Evolutionary conservation across 176 grass and related monocot species (phyloP).

Genomic region (Musa schizocarpa): DNA sequence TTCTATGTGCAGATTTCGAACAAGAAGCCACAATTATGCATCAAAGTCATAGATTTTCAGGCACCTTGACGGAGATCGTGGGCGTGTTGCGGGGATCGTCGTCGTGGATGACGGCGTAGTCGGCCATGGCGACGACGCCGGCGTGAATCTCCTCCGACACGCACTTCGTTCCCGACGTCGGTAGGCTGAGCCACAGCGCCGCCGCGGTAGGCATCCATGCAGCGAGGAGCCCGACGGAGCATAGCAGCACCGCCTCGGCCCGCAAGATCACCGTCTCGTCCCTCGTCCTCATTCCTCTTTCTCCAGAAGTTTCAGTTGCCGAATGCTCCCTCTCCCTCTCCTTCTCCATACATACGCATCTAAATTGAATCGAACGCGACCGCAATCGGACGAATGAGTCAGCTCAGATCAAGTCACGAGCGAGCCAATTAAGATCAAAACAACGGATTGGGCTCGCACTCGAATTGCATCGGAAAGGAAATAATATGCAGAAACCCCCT

Average conservation of each 20-base stretch:
- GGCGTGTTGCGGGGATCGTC: conserved; percentile 38
- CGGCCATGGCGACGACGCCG: conserved; percentile 75
- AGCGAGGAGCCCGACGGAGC: background rate
- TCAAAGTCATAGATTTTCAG: background rate
- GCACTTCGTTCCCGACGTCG: conserved; percentile 70
- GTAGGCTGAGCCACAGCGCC: conserved; percentile 75
- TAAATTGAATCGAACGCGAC: too few relatives aligned
- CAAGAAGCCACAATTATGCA: background rate
- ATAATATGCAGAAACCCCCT: too few relatives aligned
- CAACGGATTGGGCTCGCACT: too few relatives aligned
- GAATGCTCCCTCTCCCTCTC: too few relatives aligned
- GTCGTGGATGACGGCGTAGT: conserved; percentile 66
- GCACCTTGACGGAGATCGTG: conserved; percentile 63
- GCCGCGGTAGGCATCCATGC: conserved; percentile 9
- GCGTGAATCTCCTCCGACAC: conserved; percentile 88
- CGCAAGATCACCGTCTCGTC: background rate
- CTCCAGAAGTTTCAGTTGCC: background rate
- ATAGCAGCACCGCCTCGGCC: conserved; percentile 6
- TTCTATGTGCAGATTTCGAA: background rate
- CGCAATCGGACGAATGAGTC: too few relatives aligned
- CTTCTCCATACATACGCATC: too few relatives aligned
- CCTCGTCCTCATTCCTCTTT: background rate
- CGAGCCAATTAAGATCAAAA: too few relatives aligned
- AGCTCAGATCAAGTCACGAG: too few relatives aligned
- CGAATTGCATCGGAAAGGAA: too few relatives aligned